Evolutionary conservation across 2,329 filamentous ascomycete species (phyloP), one percentile per base, ranked within the genome.

Genomic region (Incumbomyces delicatus): DNA sequence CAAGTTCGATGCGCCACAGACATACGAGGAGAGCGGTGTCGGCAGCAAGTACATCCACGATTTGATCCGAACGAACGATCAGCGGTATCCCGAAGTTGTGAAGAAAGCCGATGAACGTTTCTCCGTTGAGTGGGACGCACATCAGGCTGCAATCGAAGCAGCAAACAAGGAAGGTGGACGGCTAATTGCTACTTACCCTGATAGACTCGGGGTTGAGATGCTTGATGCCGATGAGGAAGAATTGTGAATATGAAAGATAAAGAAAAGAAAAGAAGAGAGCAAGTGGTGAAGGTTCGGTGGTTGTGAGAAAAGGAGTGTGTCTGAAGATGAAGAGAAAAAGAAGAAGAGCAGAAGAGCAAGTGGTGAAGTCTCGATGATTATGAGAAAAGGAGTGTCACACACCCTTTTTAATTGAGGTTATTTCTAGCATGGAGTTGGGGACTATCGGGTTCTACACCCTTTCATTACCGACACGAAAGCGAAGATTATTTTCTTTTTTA

Each of bases 161-260:
- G 42, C 42, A 31, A 20, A n/a, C 33, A 32, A 17, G 17, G 14
- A 45, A n/a, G 42, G 42, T n/a, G 16, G 13, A 34, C 20, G 14
- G 22, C 17, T 45, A 27, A 31, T 37, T 16, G 42, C 42, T 38
- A 45, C 42, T 45, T 45, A 45, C 22, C 42, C 42, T 17, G 42
- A 45, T 38, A 45, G 42, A 45, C 32, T 31, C 33, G 33, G 22
- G 34, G 22, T 35, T n/a, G 42, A 45, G 42, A 42, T 42, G 40
- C 27, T 42, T 42, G 42, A 45, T n/a, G 12, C 17, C 27, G 34
- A 37, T 13, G 41, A 44, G 2, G 41, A 42, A 30, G 41, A 45
- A 22, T 27, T 45, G 33, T 37, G 22, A 45, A 22, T 2, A 22
- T 11, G 27, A 33, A 14, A 27, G 36, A 31, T 5, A 35, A 17